A percentile compares a stretch with the other conserved stretches of the same genome.
Evolutionary conservation across 148 eudicot genomes (phyloP).

Genomic region (Fagopyrum homotropicum): DNA sequence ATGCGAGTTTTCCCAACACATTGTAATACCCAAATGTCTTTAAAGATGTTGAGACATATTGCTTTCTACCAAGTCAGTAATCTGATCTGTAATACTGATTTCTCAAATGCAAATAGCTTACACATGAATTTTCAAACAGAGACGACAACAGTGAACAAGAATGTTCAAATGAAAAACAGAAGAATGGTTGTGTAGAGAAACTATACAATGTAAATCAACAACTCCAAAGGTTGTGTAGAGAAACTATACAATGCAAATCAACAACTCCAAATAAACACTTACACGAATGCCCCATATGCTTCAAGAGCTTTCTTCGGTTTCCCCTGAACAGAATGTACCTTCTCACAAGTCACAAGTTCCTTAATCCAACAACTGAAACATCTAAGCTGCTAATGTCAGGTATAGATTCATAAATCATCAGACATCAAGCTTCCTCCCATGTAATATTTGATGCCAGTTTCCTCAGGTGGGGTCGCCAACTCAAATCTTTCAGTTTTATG

Average conservation of each 20-base stretch:
- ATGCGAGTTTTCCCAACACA: no score
- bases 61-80: background rate
- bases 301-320: no score
- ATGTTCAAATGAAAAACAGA: background rate
- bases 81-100: background rate
- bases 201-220: background rate
- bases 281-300: background rate
- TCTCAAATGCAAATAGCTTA: background rate
- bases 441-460: constrained; percentile 32
- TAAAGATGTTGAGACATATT: background rate
- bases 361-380: background rate
- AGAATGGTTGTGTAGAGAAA: background rate
- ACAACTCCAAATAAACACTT: background rate
- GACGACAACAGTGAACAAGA: background rate
- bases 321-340: background rate
- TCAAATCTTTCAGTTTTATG: constrained; percentile 37
- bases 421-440: constrained; percentile 12
- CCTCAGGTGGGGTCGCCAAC: constrained; percentile 22
- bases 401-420: constrained; percentile 22
- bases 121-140: no score
- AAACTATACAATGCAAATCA: background rate
- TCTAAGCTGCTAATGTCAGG: background rate
- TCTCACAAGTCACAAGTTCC: background rate
- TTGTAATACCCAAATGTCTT: background rate
- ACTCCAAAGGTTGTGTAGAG: background rate